Conservation (phyloP, 306 rosid genomes). For the Trifolium fragiferum region DNA sequence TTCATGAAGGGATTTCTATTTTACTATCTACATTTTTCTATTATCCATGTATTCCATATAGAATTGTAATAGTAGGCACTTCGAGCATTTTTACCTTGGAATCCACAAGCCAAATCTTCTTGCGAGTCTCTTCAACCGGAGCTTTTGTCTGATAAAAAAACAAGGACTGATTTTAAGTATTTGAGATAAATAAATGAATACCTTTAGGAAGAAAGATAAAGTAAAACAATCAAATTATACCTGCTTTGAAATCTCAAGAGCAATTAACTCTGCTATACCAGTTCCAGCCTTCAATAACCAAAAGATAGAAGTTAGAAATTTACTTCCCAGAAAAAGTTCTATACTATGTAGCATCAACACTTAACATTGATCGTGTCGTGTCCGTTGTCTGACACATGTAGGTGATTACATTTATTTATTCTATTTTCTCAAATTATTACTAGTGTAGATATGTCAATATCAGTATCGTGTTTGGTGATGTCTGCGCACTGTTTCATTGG, state of each 20-base stretch:
- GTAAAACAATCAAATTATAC: conserved; percentile 49
- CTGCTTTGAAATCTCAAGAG: conserved; percentile 93
- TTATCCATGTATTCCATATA: background rate
- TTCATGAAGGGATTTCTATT: conserved; percentile 17
- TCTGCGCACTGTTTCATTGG: background rate
- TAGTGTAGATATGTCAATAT: background rate
- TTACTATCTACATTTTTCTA: too few relatives aligned
- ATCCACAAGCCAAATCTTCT: conserved; percentile 97
- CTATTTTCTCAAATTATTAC: background rate
- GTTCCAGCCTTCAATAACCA: conserved; percentile 90
- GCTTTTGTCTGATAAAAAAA: conserved; percentile 65
- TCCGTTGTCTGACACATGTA: background rate
- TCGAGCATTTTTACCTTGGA: conserved; percentile 70
- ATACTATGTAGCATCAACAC: background rate
- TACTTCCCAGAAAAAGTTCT: conserved; percentile 18
- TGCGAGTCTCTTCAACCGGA: conserved; percentile 85
- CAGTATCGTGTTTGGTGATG: background rate
- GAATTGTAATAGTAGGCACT: background rate
- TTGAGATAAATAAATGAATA: conserved; percentile 21
- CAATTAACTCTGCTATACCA: conserved; percentile 97
- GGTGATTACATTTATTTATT: background rate
- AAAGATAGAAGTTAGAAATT: conserved; percentile 49
- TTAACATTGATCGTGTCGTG: background rate
- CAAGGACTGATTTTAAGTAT: conserved; percentile 29
- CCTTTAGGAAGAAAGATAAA: background rate